Evolutionary conservation across 2,329 filamentous ascomycete genomes (phyloP).

Genomic region (Xylaria multiplex): DNA sequence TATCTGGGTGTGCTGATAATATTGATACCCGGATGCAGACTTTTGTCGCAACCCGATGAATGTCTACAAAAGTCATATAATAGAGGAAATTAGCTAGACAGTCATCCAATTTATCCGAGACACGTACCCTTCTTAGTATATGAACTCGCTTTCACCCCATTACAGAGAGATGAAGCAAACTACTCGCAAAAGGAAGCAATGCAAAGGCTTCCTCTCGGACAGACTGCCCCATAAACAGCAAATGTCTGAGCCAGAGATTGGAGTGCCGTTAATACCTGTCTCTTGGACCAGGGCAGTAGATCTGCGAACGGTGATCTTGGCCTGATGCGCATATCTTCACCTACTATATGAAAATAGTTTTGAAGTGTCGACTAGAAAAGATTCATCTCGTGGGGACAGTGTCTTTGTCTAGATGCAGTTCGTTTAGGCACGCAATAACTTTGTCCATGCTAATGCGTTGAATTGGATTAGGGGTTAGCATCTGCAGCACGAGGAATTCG

Average conservation of each 20-base stretch:
- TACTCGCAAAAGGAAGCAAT: conserved; percentile 3
- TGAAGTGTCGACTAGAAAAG: background rate
- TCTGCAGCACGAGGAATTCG: conserved; percentile 63
- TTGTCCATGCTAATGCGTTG: conserved; percentile 66
- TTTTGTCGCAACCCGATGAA: conserved; percentile 2
- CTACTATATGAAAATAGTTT: background rate
- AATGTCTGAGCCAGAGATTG: background rate
- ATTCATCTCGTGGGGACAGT: conserved; percentile 18
- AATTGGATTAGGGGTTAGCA: conserved; percentile 62
- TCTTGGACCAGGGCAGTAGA: background rate
- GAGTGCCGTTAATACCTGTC: background rate
- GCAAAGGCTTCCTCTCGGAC: background rate
- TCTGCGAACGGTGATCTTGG: background rate
- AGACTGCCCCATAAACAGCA: conserved; percentile 9
- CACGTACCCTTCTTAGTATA: conserved; percentile 11
- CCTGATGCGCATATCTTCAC: background rate
- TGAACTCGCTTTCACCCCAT: conserved; percentile 1
- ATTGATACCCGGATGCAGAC: conserved; percentile 21
- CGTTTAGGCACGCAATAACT: conserved; percentile 52
- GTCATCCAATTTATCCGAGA: background rate
- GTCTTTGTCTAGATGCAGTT: conserved; percentile 50
- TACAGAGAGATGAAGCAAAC: background rate
- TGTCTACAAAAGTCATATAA: conserved; percentile 21
- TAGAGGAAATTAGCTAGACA: conserved; percentile 20
- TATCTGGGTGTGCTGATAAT: conserved; percentile 10